These are phyloP conservation scores for Sutorius eximius DNA, from an alignment of 1,284 basidiomycete genomes.

Conservation along the genomic window DNA sequence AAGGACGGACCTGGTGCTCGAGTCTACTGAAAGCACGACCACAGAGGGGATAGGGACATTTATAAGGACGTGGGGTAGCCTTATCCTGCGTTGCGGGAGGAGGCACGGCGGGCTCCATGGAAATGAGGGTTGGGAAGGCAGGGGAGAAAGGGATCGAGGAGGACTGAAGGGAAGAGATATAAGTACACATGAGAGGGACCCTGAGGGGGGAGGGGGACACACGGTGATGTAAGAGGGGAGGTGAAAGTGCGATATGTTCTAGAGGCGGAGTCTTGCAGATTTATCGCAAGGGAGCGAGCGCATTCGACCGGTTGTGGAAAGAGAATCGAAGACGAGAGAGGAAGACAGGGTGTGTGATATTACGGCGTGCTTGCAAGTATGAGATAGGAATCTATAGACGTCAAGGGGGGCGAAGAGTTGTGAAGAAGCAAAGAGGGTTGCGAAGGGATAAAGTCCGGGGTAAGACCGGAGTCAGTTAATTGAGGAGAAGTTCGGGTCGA, in stretches of 20 bases:
- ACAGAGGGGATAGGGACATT: slow-evolving; percentile 91
- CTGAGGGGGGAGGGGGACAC: slow-evolving; percentile 20
- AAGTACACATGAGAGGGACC: slow-evolving; percentile 29
- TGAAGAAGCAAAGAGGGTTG: slow-evolving; percentile 13
- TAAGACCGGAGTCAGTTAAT: slow-evolving; percentile 31
- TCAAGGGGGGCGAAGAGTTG: slow-evolving; percentile 15
- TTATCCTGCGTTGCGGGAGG: slow-evolving; percentile 44
- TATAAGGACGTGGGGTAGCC: slow-evolving; percentile 80
- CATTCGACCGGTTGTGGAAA: slow-evolving; percentile 26
- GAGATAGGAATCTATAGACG: slow-evolving; percentile 35
- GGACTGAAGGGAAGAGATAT: slow-evolving; percentile 25
- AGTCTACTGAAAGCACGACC: slow-evolving; percentile 88
- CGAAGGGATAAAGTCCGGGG: slow-evolving; percentile 31
- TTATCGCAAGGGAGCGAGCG: slow-evolving; percentile 20
- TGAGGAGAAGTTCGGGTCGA: slow-evolving; percentile 18
- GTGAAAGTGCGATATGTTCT: slow-evolving; percentile 22
- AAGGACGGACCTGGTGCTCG: slow-evolving; percentile 80
- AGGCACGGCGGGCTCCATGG: slow-evolving; percentile 26
- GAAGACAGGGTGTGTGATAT: slow-evolving; percentile 27
- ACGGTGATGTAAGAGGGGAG: slow-evolving; percentile 22
- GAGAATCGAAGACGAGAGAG: slow-evolving; percentile 23
- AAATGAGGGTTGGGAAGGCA: slow-evolving; percentile 13
- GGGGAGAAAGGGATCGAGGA: slow-evolving; percentile 19
- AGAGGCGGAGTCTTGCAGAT: slow-evolving; percentile 17
- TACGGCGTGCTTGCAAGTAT: slow-evolving; percentile 22